phyloP scores from a whole-genome alignment of 1,139 yeast species.

The Nakaseomyces kungkrabaensis region DNA sequence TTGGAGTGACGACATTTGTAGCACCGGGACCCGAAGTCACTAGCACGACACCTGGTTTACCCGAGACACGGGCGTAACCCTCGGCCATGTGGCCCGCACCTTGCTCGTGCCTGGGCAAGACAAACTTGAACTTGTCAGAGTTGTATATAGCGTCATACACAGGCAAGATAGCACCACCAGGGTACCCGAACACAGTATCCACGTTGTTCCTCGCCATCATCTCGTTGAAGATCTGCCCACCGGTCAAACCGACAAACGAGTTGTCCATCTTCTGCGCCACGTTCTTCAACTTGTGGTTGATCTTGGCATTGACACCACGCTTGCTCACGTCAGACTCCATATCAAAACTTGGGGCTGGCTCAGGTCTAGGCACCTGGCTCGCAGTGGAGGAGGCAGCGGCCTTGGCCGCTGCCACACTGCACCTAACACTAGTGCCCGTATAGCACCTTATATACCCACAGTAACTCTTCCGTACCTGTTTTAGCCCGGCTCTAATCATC shows the following conservation, averaged over 20 bases:
- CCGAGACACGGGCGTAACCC: conserved; percentile 91
- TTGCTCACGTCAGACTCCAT: conserved; percentile 11
- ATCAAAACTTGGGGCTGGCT: conserved; percentile 45
- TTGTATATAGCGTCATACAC: conserved; percentile 95
- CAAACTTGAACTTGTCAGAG: conserved; percentile 79
- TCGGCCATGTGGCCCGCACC: conserved; percentile 99
- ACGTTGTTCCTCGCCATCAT: conserved; percentile 97
- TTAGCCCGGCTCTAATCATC: background rate
- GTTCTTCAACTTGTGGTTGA: conserved; percentile 6
- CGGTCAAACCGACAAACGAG: conserved; percentile 86
- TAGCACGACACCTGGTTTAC: conserved; percentile 96
- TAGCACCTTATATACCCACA: background rate
- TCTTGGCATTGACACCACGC: conserved; percentile 3
- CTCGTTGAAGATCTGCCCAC: conserved; percentile 96
- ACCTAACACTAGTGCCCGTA: background rate
- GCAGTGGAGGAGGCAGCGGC: background rate
- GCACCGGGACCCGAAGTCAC: conserved; percentile 99
- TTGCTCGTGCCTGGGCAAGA: conserved; percentile 94
- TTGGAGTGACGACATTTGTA: conserved; percentile 90
- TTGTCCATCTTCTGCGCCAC: conserved; percentile 46
- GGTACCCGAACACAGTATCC: conserved; percentile 89
- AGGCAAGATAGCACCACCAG: conserved; percentile 97
- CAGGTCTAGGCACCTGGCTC: conserved; percentile 30
- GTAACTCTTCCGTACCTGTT: conserved; percentile 1
- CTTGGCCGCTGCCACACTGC: background rate